Percentiles rank a stretch among this genome's conserved stretches.
phyloP scores from a whole-genome alignment of 208 protist genomes.

The Trypanosoma cruzi region DNA sequence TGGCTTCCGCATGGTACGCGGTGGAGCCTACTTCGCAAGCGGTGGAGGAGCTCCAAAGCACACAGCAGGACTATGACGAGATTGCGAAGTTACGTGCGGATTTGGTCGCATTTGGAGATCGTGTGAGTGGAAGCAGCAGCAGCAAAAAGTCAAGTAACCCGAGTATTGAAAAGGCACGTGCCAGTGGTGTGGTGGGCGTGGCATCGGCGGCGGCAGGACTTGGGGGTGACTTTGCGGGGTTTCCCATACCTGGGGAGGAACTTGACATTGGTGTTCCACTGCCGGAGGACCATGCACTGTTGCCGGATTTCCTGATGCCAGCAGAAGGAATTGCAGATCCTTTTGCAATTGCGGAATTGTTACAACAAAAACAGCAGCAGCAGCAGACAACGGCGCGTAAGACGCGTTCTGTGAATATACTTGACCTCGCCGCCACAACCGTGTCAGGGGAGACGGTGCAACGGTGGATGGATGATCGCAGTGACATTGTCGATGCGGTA shows the following conservation, averaged over 20 bases:
- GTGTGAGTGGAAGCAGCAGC: slow-evolving; percentile 51
- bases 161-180: slow-evolving; percentile 87
- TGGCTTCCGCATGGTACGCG: slow-evolving; percentile 77
- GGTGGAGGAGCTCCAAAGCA: slow-evolving; percentile 51
- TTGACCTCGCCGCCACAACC: slow-evolving; percentile 73
- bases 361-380: slow-evolving; percentile 8
- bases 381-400: neutral
- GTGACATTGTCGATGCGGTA: slow-evolving; percentile 57
- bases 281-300: slow-evolving; percentile 58
- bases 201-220: slow-evolving; percentile 17
- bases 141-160: slow-evolving; percentile 85
- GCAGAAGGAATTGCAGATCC: slow-evolving; percentile 21
- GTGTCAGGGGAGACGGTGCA: slow-evolving; percentile 70
- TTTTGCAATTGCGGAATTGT: slow-evolving; percentile 29
- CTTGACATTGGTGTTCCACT: slow-evolving; percentile 84
- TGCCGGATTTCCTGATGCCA: slow-evolving; percentile 39
- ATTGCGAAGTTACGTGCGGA: slow-evolving; percentile 84
- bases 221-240: slow-evolving; percentile 33
- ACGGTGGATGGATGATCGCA: slow-evolving; percentile 63
- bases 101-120: slow-evolving; percentile 78
- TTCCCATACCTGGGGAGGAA: slow-evolving; percentile 56
- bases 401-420: slow-evolving; percentile 36
- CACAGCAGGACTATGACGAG: slow-evolving; percentile 82
- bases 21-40: slow-evolving; percentile 72
- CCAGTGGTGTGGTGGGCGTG: slow-evolving; percentile 34